These are phyloP conservation scores for Aureobasidium uvarum DNA, from an alignment of 2,329 filamentous ascomycete genomes.

Conservation along the genomic window DNA sequence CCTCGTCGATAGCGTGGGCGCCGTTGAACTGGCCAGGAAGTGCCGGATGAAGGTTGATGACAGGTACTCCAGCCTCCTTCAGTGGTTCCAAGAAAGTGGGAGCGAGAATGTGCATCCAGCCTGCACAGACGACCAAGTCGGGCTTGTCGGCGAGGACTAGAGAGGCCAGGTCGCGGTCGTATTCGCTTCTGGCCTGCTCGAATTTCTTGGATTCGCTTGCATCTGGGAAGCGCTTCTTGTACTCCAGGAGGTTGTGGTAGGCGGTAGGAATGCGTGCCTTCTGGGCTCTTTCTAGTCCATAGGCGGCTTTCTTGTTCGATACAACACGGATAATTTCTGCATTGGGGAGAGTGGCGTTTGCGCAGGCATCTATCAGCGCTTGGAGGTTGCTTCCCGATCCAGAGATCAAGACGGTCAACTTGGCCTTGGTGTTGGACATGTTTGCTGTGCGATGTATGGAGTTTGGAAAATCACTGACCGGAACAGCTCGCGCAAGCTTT, in stretches of 20 bases:
- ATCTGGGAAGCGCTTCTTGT: slow-evolving; percentile 67
- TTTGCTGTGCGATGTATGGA: not conserved
- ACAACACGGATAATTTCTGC: slow-evolving; percentile 62
- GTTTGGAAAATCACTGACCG: not conserved
- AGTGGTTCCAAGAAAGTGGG: slow-evolving; percentile 68
- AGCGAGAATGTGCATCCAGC: slow-evolving; percentile 84
- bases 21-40: slow-evolving; percentile 74
- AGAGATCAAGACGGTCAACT: slow-evolving; percentile 53
- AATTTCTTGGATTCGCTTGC: slow-evolving; percentile 37
- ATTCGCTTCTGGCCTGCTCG: slow-evolving; percentile 59
- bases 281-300: slow-evolving; percentile 61
- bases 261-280: slow-evolving; percentile 65
- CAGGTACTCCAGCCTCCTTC: slow-evolving; percentile 58
- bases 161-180: slow-evolving; percentile 72
- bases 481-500: not conserved
- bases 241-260: slow-evolving; percentile 77
- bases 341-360: slow-evolving; percentile 49
- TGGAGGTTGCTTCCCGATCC: slow-evolving; percentile 77
- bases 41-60: slow-evolving; percentile 82
- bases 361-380: slow-evolving; percentile 65
- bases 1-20: slow-evolving; percentile 67
- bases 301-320: slow-evolving; percentile 63
- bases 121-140: slow-evolving; percentile 75
- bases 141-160: slow-evolving; percentile 65
- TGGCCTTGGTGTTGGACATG: slow-evolving; percentile 20